Evolutionary conservation across 2,329 filamentous ascomycete species (phyloP).

Genomic region (Penicillium janthinellum): DNA sequence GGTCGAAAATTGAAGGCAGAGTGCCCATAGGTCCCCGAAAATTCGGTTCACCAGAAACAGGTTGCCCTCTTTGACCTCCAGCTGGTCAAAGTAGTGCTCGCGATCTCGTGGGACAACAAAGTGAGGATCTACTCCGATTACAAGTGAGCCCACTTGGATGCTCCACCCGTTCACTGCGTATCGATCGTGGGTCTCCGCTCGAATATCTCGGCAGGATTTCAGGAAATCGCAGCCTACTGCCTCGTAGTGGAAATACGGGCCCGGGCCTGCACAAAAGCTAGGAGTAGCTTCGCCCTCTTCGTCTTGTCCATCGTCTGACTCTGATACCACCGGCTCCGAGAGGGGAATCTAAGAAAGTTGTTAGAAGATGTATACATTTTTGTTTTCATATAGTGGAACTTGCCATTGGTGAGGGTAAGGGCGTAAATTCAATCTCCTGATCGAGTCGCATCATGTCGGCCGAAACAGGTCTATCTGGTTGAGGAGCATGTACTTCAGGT

Average conservation of each 20-base stretch:
- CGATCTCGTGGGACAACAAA: conserved; percentile 26
- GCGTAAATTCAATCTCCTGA: background rate
- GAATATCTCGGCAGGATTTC: conserved; percentile 30
- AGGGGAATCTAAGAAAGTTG: background rate
- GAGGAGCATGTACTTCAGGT: no score
- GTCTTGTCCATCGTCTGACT: no score
- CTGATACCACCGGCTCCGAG: no score
- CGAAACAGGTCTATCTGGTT: no score
- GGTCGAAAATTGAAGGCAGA: conserved; percentile 33
- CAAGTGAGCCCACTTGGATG: conserved; percentile 35
- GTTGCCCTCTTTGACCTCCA: conserved; percentile 31
- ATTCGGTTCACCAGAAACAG: conserved; percentile 35
- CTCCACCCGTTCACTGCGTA: conserved; percentile 24
- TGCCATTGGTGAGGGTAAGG: background rate
- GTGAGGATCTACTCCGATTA: conserved; percentile 30
- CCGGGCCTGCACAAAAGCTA: background rate
- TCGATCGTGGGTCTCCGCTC: conserved; percentile 16
- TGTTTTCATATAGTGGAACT: background rate
- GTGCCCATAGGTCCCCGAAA: conserved; percentile 40
- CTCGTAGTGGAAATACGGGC: conserved; percentile 4
- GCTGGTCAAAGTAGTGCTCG: conserved; percentile 29
- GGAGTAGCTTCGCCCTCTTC: background rate
- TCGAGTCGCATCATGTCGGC: no score
- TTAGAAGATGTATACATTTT: background rate
- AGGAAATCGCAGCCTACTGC: conserved; percentile 24